phyloP scores from a whole-genome alignment of 1,139 yeast genomes.

The Petasospora rhodanensis region DNA sequence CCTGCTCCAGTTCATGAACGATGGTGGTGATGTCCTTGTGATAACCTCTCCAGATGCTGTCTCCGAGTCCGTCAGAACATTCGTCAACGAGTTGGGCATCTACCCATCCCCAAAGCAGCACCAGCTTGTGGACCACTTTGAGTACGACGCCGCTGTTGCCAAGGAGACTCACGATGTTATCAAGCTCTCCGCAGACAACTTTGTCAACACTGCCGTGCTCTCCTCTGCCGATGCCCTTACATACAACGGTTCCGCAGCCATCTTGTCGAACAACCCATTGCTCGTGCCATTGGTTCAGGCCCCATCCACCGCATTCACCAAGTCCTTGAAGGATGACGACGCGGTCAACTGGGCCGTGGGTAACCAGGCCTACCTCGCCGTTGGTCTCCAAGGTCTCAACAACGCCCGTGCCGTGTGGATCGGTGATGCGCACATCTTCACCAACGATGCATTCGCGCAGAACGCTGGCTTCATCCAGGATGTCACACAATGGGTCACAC shows the following conservation, averaged over 20 bases:
- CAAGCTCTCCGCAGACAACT: slow-evolving; percentile 18
- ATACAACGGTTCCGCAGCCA: slow-evolving; percentile 48
- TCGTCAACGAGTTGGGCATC: slow-evolving; percentile 78
- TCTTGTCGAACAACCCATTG: slow-evolving; percentile 55
- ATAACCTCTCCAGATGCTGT: slow-evolving; percentile 53
- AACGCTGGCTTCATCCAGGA: slow-evolving; percentile 36
- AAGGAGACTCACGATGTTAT: slow-evolving; percentile 17
- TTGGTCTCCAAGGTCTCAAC: slow-evolving; percentile 76
- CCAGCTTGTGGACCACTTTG: slow-evolving; percentile 63
- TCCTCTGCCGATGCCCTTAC: slow-evolving; percentile 22
- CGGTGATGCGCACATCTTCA: slow-evolving; percentile 44
- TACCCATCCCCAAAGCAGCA: slow-evolving; percentile 78
- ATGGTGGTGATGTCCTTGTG: slow-evolving; percentile 72
- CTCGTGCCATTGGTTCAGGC: slow-evolving; percentile 71
- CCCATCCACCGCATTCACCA: slow-evolving; percentile 58
- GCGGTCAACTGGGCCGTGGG: slow-evolving; percentile 73
- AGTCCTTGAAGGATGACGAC: slow-evolving; percentile 37
- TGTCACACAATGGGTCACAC: slow-evolving; percentile 71
- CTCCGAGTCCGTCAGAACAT: slow-evolving; percentile 64
- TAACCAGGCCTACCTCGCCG: slow-evolving; percentile 69
- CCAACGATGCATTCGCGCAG: slow-evolving; percentile 29
- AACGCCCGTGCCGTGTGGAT: slow-evolving; percentile 82
- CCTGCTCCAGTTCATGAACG: slow-evolving; percentile 48
- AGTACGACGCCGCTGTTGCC: slow-evolving; percentile 24
- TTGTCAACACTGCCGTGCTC: slow-evolving; percentile 22